A percentile compares a stretch with the other conserved stretches of the same genome.
Conservation (phyloP, 2,329 filamentous ascomycete species). For the Rutstroemia sp. region DNA sequence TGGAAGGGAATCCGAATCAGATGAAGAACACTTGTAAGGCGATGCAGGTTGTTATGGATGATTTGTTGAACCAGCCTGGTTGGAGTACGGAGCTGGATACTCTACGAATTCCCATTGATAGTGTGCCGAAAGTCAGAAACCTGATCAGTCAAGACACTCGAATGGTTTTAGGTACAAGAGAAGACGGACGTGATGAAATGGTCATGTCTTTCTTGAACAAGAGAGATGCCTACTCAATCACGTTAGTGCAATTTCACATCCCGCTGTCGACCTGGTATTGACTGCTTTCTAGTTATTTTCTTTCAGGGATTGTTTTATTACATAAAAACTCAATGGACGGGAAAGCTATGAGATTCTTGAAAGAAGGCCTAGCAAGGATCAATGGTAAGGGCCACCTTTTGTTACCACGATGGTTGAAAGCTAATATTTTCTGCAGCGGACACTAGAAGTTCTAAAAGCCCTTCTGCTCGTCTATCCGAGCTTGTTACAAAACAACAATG, state of each 20-base stretch:
- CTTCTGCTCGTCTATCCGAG: constrained; percentile 27
- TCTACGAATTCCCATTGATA: constrained; percentile 47
- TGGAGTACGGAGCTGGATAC: constrained; percentile 37
- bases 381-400: constrained; percentile 16
- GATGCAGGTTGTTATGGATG: constrained; percentile 56
- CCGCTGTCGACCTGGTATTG: neutral
- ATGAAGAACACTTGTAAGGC: constrained; percentile 52
- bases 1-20: constrained; percentile 53
- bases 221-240: constrained; percentile 41
- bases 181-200: constrained; percentile 45
- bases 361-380: constrained; percentile 46
- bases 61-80: constrained; percentile 33
- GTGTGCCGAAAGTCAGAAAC: constrained; percentile 38
- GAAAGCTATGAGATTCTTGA: constrained; percentile 49
- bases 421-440: neutral
- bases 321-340: constrained; percentile 50
- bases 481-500: constrained; percentile 22
- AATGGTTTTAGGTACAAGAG: constrained; percentile 43
- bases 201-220: constrained; percentile 55
- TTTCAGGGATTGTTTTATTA: constrained; percentile 24
- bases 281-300: constrained; percentile 19
- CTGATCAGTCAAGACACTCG: constrained; percentile 52
- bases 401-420: neutral
- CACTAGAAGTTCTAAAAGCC: constrained; percentile 4
- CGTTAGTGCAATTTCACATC: constrained; percentile 16